Conservation (phyloP, 768 basidiomycete genomes). For the Suillus placidus region DNA sequence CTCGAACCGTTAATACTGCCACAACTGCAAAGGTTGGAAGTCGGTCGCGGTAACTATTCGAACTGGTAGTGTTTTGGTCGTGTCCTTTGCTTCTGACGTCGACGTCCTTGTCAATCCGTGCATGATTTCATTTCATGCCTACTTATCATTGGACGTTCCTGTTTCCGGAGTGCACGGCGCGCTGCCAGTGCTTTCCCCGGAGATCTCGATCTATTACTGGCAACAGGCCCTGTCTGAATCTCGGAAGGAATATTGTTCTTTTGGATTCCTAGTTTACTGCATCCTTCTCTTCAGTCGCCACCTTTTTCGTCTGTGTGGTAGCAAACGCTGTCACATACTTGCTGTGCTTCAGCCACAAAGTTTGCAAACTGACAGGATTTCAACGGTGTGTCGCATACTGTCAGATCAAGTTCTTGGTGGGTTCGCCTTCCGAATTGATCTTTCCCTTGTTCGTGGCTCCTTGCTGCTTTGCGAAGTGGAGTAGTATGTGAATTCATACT, state of each 20-base stretch:
- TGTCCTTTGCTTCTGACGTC: background rate
- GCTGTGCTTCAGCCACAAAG: background rate
- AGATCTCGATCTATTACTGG: slow-evolving; percentile 16
- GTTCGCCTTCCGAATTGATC: background rate
- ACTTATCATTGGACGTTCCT: slow-evolving; percentile 11
- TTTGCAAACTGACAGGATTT: background rate
- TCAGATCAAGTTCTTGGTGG: background rate
- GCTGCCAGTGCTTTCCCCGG: slow-evolving; percentile 21
- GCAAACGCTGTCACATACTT: background rate
- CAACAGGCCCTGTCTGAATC: slow-evolving; percentile 13
- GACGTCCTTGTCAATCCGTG: background rate
- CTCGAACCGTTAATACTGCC: background rate
- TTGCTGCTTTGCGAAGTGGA: background rate
- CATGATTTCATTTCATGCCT: slow-evolving; percentile 2
- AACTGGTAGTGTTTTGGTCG: background rate
- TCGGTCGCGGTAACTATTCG: background rate
- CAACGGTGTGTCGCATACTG: background rate
- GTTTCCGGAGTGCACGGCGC: slow-evolving; percentile 16
- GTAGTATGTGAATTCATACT: background rate
- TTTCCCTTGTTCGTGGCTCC: background rate
- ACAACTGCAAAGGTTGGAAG: background rate
- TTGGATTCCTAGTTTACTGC: background rate
- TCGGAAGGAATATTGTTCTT: slow-evolving; percentile 8
- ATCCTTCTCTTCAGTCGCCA: background rate
- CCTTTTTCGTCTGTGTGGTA: background rate